phyloP scores from a whole-genome alignment of 345 rosid genomes.

The Pistacia vera region DNA sequence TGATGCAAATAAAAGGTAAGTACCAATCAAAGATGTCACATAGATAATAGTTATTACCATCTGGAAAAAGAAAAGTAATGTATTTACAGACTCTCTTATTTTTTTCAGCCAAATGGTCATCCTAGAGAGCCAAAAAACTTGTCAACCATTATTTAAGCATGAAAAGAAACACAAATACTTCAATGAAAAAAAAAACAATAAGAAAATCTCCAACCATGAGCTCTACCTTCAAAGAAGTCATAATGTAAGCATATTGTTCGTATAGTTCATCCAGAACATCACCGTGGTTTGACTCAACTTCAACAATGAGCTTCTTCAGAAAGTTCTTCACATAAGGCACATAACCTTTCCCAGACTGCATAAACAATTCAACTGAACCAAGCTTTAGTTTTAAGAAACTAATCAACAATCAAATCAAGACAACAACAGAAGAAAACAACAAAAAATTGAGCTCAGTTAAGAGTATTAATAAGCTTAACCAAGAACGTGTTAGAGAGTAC shows the following conservation, averaged over 20 bases:
- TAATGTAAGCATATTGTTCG: slow-evolving; percentile 54
- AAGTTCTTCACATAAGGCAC: slow-evolving; percentile 54
- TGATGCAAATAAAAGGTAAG: background rate
- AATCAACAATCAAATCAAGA: background rate
- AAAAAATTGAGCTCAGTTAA: background rate
- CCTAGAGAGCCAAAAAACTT: slow-evolving; percentile 34
- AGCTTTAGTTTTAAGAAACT: slow-evolving; percentile 4
- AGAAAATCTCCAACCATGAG: background rate
- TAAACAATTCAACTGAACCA: slow-evolving; percentile 18
- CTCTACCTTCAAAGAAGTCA: slow-evolving; percentile 63
- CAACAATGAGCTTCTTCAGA: slow-evolving; percentile 67
- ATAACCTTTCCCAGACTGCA: slow-evolving; percentile 55
- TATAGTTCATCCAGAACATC: slow-evolving; percentile 68
- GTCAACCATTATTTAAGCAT: slow-evolving; percentile 15
- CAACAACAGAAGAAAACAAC: background rate
- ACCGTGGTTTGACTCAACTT: slow-evolving; percentile 59
- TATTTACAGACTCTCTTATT: slow-evolving; percentile 57
- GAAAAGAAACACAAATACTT: background rate
- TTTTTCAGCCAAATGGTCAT: slow-evolving; percentile 37
- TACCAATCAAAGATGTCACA: background rate
- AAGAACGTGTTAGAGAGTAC: background rate
- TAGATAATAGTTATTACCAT: slow-evolving; percentile 41
- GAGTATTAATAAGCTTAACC: too few species aligned
- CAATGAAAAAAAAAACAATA: background rate
- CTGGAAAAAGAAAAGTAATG: slow-evolving; percentile 75